Percentiles rank a stretch among this genome's conserved stretches.
Evolutionary conservation across 768 basidiomycete species (phyloP).

Genomic region (Guyanaporus albipodus): DNA sequence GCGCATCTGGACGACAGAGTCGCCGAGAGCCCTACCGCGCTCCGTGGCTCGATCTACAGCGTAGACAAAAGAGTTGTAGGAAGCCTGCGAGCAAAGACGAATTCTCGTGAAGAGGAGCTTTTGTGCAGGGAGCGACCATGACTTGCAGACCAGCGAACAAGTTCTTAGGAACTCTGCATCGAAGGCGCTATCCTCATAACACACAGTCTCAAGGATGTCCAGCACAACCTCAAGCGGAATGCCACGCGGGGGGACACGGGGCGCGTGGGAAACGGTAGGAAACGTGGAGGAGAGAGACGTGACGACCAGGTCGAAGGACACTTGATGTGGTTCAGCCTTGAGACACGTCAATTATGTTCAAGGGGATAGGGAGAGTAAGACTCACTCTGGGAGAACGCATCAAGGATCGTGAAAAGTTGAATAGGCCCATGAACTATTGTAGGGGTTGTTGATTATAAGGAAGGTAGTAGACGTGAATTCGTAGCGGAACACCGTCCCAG

Average conservation of each 20-base stretch:
- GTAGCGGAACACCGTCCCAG: conserved; percentile 23
- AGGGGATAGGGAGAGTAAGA: not conserved
- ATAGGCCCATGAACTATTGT: conserved; percentile 26
- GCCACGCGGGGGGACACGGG: conserved; percentile 24
- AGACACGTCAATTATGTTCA: conserved; percentile 5
- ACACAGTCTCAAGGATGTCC: conserved; percentile 57
- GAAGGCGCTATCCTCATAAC: conserved; percentile 35
- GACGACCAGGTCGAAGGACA: conserved; percentile 39
- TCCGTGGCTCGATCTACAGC: conserved; percentile 46
- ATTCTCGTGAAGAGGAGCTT: conserved; percentile 60
- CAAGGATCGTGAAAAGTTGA: conserved; percentile 20
- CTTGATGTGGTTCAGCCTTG: conserved; percentile 34
- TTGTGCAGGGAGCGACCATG: conserved; percentile 64
- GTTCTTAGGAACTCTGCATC: conserved; percentile 43
- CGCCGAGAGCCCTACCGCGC: conserved; percentile 48
- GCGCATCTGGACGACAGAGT: conserved; percentile 50
- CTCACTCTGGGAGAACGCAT: conserved; percentile 26
- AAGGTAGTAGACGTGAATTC: conserved; percentile 15
- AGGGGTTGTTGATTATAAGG: conserved; percentile 20
- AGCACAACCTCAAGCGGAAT: conserved; percentile 65
- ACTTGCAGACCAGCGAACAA: conserved; percentile 61
- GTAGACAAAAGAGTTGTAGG: conserved; percentile 50
- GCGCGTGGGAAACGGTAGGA: conserved; percentile 12
- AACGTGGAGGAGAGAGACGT: conserved; percentile 21
- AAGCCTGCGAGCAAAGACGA: conserved; percentile 47